Evolutionary conservation across 1,139 yeast species (phyloP).

Genomic region (Hyphopichia khmerensis): DNA sequence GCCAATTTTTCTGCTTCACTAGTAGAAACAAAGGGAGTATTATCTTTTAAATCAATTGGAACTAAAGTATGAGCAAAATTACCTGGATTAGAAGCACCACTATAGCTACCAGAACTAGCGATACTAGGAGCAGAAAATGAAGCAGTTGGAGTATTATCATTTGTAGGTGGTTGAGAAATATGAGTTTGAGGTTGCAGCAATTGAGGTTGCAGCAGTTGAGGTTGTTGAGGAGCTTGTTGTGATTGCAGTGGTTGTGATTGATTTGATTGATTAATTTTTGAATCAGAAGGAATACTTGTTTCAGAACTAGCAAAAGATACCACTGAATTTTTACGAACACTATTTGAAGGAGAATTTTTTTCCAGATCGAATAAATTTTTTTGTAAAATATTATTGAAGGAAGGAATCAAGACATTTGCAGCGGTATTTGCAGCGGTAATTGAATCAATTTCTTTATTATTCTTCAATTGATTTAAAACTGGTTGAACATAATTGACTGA

Average conservation of each 20-base stretch:
- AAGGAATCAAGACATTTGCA: constrained; percentile 48
- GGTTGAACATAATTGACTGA: constrained; percentile 50
- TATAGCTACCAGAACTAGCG: neutral
- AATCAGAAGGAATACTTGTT: constrained; percentile 20
- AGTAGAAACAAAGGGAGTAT: constrained; percentile 16
- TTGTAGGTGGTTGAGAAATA: neutral
- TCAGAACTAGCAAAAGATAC: constrained; percentile 50
- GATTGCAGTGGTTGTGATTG: constrained; percentile 3
- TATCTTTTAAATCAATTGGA: constrained; percentile 10
- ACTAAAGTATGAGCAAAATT: constrained; percentile 1
- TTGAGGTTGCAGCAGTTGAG: too few species aligned
- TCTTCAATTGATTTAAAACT: constrained; percentile 37
- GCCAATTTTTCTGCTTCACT: constrained; percentile 40
- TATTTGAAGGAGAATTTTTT: constrained; percentile 28
- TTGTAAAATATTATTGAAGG: constrained; percentile 41
- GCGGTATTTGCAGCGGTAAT: constrained; percentile 52
- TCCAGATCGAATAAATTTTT: constrained; percentile 34
- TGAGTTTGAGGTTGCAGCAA: neutral
- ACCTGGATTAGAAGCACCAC: neutral
- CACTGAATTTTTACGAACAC: constrained; percentile 45
- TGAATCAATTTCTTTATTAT: constrained; percentile 43
- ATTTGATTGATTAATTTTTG: constrained; percentile 1
- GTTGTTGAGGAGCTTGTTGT: constrained; percentile 5
- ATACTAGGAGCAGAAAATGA: constrained; percentile 7
- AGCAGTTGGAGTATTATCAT: constrained; percentile 5